Conservation (phyloP, 352 stramenopile species). For the Pythium chondricola region DNA sequence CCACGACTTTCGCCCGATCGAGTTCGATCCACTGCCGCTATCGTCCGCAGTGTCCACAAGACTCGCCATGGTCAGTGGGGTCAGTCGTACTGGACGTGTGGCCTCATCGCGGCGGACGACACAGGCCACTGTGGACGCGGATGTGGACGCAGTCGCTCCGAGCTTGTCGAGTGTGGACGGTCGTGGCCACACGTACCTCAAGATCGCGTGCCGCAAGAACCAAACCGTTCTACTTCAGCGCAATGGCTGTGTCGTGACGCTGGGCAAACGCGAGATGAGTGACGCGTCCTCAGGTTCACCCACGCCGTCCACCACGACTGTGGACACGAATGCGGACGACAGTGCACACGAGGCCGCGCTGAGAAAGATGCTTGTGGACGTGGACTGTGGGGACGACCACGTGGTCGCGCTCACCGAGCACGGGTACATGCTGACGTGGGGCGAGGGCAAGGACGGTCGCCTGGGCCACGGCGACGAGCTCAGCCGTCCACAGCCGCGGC, state of each 20-base stretch:
- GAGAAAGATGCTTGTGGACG: slow-evolving; percentile 47
- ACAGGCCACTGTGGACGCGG: background rate
- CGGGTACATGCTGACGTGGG: slow-evolving; percentile 71
- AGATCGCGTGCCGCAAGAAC: slow-evolving; percentile 28
- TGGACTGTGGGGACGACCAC: slow-evolving; percentile 56
- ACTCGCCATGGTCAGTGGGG: background rate
- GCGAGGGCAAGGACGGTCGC: slow-evolving; percentile 35
- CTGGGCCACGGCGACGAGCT: slow-evolving; percentile 18
- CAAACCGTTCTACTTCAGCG: slow-evolving; percentile 46
- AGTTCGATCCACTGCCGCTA: slow-evolving; percentile 14
- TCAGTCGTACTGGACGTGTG: background rate
- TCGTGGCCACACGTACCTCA: slow-evolving; percentile 22
- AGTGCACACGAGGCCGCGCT: slow-evolving; percentile 28
- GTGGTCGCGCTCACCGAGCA: slow-evolving; percentile 61
- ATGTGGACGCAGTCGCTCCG: background rate
- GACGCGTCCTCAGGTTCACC: background rate
- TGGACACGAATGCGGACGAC: slow-evolving; percentile 2
- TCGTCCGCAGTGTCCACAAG: background rate
- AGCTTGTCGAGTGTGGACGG: background rate
- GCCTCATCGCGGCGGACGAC: too few species aligned
- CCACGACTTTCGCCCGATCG: slow-evolving; percentile 37
- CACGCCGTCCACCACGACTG: background rate
- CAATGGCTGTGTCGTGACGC: slow-evolving; percentile 26
- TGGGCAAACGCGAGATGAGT: slow-evolving; percentile 21
- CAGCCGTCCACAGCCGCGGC: slow-evolving; percentile 13